phyloP scores from a whole-genome alignment of 768 basidiomycete species.

The Hydnomerulius pinastri region DNA sequence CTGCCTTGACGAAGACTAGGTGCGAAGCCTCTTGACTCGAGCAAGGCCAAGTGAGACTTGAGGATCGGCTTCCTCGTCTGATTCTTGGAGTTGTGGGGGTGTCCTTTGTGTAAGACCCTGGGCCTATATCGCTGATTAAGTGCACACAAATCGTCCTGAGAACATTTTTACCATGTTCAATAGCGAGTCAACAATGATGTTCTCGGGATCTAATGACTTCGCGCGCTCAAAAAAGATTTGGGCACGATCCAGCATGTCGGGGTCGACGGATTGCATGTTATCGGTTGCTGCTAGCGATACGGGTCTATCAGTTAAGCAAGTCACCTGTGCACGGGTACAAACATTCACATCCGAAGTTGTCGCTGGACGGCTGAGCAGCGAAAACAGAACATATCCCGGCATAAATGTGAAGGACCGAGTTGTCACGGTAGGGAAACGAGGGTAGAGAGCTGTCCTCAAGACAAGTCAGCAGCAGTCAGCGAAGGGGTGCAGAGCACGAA shows the following conservation, averaged over 20 bases:
- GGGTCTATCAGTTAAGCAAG: neutral
- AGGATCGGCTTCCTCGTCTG: slow-evolving; percentile 38
- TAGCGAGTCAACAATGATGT: slow-evolving; percentile 53
- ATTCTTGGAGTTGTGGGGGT: slow-evolving; percentile 20
- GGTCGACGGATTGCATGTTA: slow-evolving; percentile 29
- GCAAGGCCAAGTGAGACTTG: neutral
- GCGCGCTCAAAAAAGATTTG: slow-evolving; percentile 69
- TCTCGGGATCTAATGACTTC: slow-evolving; percentile 57
- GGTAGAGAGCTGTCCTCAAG: slow-evolving; percentile 67
- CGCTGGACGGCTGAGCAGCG: slow-evolving; percentile 44
- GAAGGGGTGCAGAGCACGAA: slow-evolving; percentile 38
- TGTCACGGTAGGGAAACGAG: slow-evolving; percentile 85
- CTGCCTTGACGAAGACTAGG: neutral
- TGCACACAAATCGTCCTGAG: too few relatives aligned
- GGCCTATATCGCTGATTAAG: slow-evolving; percentile 10
- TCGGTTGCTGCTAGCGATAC: neutral
- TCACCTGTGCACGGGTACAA: neutral
- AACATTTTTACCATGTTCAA: slow-evolving; percentile 47
- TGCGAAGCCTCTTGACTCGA: slow-evolving; percentile 17
- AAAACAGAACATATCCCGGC: slow-evolving; percentile 76
- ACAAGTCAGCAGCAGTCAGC: slow-evolving; percentile 1
- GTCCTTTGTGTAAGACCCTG: slow-evolving; percentile 25
- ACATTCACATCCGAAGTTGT: slow-evolving; percentile 2
- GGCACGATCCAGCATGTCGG: slow-evolving; percentile 47
- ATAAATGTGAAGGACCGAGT: slow-evolving; percentile 76